Conservation (phyloP, 345 rosid species). For the Mallotus nudiflorus region DNA sequence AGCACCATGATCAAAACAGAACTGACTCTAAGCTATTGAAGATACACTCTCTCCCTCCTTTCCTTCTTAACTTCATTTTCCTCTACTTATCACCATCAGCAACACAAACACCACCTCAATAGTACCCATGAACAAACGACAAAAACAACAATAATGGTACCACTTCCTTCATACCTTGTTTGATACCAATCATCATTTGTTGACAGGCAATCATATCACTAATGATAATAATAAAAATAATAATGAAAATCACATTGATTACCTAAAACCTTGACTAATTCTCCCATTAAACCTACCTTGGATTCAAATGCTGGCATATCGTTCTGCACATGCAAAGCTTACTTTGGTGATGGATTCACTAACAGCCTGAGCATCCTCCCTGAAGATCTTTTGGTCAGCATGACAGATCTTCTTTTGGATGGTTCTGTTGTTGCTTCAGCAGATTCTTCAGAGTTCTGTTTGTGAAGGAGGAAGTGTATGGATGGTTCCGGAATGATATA, state of each 20-base stretch:
- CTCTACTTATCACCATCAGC: slow-evolving; percentile 22
- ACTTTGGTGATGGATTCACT: slow-evolving; percentile 82
- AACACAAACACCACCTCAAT: slow-evolving; percentile 1
- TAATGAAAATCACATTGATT: slow-evolving; percentile 7
- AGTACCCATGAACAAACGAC: too few relatives aligned
- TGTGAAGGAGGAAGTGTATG: slow-evolving; percentile 81
- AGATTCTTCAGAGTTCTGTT: slow-evolving; percentile 70
- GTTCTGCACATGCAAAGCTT: slow-evolving; percentile 66
- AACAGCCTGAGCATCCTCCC: slow-evolving; percentile 56
- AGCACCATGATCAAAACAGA: slow-evolving; percentile 38
- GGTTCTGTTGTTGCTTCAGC: slow-evolving; percentile 78
- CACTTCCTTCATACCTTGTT: background rate
- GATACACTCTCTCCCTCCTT: slow-evolving; percentile 50
- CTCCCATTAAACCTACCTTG: slow-evolving; percentile 91
- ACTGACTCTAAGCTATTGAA: slow-evolving; percentile 41
- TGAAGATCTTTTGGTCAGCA: too few relatives aligned
- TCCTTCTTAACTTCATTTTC: slow-evolving; percentile 58
- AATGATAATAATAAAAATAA: too few relatives aligned
- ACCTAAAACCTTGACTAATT: slow-evolving; percentile 77
- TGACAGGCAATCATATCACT: slow-evolving; percentile 13
- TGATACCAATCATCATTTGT: background rate
- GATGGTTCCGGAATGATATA: slow-evolving; percentile 70
- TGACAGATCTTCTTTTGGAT: slow-evolving; percentile 26
- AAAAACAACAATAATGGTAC: background rate
- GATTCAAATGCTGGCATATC: slow-evolving; percentile 43